phyloP scores from a whole-genome alignment of 2,329 filamentous ascomycete species.

The Thielaviopsis ethacetica region DNA sequence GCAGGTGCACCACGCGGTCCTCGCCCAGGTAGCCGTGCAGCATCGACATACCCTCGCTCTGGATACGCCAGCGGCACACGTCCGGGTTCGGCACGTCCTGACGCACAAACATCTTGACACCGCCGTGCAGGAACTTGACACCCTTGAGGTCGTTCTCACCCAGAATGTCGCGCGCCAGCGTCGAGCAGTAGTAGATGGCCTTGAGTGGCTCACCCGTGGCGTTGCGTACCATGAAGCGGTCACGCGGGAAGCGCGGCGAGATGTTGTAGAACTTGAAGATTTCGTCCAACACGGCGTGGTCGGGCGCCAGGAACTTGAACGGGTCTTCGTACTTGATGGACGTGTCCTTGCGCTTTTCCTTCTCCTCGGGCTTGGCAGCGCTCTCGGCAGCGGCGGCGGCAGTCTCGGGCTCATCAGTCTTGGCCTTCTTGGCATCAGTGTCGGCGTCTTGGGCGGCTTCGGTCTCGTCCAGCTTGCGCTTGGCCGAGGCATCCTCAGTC shows the following conservation, averaged over 20 bases:
- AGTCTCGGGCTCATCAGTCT: not conserved
- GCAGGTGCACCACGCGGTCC: slow-evolving; percentile 56
- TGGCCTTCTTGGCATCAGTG: not conserved
- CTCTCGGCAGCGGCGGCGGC: not conserved
- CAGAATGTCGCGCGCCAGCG: slow-evolving; percentile 70
- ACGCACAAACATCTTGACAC: slow-evolving; percentile 98
- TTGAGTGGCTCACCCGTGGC: slow-evolving; percentile 74
- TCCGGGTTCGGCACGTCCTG: slow-evolving; percentile 79
- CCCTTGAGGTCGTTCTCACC: slow-evolving; percentile 75
- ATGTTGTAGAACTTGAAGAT: slow-evolving; percentile 79
- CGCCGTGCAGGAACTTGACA: slow-evolving; percentile 90
- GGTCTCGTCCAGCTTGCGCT: slow-evolving; percentile 15
- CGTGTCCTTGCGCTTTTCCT: slow-evolving; percentile 26
- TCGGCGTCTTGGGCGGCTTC: not conserved
- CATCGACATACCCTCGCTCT: slow-evolving; percentile 84
- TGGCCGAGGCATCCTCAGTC: slow-evolving; percentile 11
- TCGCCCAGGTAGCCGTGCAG: slow-evolving; percentile 80
- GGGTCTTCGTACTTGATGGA: slow-evolving; percentile 52
- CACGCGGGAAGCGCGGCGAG: slow-evolving; percentile 66
- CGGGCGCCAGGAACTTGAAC: slow-evolving; percentile 71
- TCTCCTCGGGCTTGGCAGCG: not conserved
- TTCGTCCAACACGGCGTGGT: slow-evolving; percentile 58
- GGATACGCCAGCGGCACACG: slow-evolving; percentile 86
- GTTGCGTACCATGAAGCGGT: slow-evolving; percentile 94
- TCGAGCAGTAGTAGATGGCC: slow-evolving; percentile 91